Evolutionary conservation across 768 basidiomycete genomes (phyloP), one percentile per base, ranked within the genome.

Genomic region (Lentinula sp.): DNA sequence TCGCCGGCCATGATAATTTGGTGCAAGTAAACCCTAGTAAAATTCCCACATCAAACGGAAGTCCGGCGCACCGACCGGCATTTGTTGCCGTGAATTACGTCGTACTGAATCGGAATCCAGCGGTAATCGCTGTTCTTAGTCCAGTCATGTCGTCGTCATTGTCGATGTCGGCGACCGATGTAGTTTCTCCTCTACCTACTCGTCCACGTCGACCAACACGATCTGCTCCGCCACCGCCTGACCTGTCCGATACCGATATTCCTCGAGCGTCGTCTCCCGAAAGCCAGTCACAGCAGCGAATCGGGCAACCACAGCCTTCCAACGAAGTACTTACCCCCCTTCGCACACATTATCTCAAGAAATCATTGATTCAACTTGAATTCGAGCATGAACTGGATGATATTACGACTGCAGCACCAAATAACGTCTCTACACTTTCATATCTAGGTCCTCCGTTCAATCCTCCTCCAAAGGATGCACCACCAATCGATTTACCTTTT

Each of bases 271-370:
- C 61, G 9, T 66, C 66, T 10, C 67, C 66, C 11, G 37, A 57
- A 37, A 18, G 62, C 16, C 64, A 66, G 45, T 21, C 61, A 31
- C 64, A 66, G 53, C 31, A 60, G 31, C 42, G 23, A 37, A 28
- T 61, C 10, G 34, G 62, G 21, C 18, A 57, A 32, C 48, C 56
- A 35, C 46, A 64, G 45, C 42, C 50, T 31, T 45, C 31, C 23
- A 61, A 58, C 34, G 21, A 69, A 16, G 73, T 76, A 55, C 84
- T 98, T 53, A 92, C 93, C 1, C 92, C 96, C 11, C 76, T 95
- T 52, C 88, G 95, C 46, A 94, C 95, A 4, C 97, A 99, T 70
- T 99, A 99, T 74, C 91, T 99, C 71, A 99, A 98, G 80, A 98
- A 98, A 74, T 84, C 92, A 16, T 86, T 99, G 60, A 81, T 98